Percentiles rank a stretch among this genome's conserved stretches.
Conservation (phyloP, 2,329 filamentous ascomycete species). For the Neonectria magnoliae region DNA sequence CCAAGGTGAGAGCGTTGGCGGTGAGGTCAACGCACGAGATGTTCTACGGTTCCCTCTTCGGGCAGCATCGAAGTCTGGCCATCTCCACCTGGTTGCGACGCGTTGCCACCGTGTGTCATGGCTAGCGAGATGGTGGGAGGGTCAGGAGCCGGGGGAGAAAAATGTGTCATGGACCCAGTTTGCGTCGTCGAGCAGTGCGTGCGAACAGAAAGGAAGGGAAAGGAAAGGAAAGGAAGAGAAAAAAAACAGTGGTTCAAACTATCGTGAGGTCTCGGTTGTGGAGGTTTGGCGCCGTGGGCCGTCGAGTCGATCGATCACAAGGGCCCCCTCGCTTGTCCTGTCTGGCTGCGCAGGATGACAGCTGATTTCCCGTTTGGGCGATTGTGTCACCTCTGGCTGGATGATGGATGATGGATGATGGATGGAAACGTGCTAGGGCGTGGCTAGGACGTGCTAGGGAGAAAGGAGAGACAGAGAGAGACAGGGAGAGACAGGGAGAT, state of each 20-base stretch:
- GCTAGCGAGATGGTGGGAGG: conserved; percentile 24
- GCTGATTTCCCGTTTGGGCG: conserved; percentile 44
- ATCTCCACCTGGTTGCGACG: conserved; percentile 26
- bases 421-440: not conserved
- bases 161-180: conserved; percentile 33
- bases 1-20: conserved; percentile 17
- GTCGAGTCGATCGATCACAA: conserved; percentile 26
- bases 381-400: conserved; percentile 39
- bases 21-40: conserved; percentile 39
- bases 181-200: not conserved
- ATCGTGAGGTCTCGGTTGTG: conserved; percentile 39
- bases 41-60: conserved; percentile 37
- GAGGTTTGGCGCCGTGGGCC: conserved; percentile 25
- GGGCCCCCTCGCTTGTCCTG: not conserved
- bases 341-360: conserved; percentile 28
- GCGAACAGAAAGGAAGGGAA: conserved; percentile 2
- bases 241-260: conserved; percentile 21
- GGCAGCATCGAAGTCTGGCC: conserved; percentile 22
- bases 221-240: conserved; percentile 10
- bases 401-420: not conserved
- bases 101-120: conserved; percentile 25
- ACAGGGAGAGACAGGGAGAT: no score
- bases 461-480: not conserved
- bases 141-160: conserved; percentile 4
- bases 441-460: not conserved